Conservation (phyloP, 495 filamentous ascomycete genomes). For the Penicillium steckii region DNA sequence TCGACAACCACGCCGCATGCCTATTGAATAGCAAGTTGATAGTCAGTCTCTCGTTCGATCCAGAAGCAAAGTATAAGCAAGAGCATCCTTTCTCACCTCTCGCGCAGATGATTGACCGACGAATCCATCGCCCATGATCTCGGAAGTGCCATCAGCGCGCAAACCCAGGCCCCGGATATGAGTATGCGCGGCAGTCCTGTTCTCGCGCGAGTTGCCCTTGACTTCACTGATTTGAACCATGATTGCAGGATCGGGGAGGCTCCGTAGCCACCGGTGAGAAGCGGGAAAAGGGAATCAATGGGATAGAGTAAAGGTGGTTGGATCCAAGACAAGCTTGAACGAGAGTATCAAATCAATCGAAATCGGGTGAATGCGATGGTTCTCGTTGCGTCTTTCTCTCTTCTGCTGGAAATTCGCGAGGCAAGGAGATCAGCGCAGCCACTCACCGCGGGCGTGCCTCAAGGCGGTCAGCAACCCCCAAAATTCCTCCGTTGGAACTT, state of each 20-base stretch:
- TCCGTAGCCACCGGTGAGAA: slow-evolving; percentile 19
- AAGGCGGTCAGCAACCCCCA: slow-evolving; percentile 42
- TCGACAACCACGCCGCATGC: slow-evolving; percentile 95
- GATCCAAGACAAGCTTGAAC: slow-evolving; percentile 7
- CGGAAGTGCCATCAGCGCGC: slow-evolving; percentile 76
- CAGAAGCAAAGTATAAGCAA: neutral
- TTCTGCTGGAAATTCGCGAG: slow-evolving; percentile 40
- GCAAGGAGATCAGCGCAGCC: slow-evolving; percentile 31
- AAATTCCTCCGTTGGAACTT: slow-evolving; percentile 35
- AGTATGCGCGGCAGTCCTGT: slow-evolving; percentile 92
- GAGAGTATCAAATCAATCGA: slow-evolving; percentile 11
- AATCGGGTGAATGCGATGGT: slow-evolving; percentile 15
- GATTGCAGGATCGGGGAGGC: slow-evolving; percentile 31
- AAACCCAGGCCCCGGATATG: slow-evolving; percentile 95
- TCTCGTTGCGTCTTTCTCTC: slow-evolving; percentile 11
- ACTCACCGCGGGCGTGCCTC: slow-evolving; percentile 25
- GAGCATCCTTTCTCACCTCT: slow-evolving; percentile 67
- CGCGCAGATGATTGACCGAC: slow-evolving; percentile 85
- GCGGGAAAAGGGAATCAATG: slow-evolving; percentile 1
- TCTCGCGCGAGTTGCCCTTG: slow-evolving; percentile 91
- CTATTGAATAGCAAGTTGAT: slow-evolving; percentile 33
- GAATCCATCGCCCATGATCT: slow-evolving; percentile 74
- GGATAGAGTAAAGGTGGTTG: neutral
- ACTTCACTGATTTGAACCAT: slow-evolving; percentile 98
- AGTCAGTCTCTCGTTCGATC: slow-evolving; percentile 1